These are phyloP conservation scores for Colletotrichum magnum DNA, from an alignment of 2,329 filamentous ascomycete genomes.

Conservation along the genomic window DNA sequence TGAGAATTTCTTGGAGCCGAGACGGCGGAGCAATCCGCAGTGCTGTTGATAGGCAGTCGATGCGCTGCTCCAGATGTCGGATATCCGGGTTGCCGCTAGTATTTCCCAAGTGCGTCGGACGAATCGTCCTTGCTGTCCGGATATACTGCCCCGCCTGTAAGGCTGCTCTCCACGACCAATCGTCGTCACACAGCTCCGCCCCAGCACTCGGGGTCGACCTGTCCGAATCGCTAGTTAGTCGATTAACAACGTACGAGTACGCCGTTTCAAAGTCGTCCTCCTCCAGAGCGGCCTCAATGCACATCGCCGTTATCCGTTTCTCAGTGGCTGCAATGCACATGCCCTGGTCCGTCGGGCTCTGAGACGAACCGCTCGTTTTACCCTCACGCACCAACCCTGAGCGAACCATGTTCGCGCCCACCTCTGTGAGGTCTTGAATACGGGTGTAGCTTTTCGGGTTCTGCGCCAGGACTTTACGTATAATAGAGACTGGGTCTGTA, in stretches of 20 bases:
- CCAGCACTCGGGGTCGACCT: slow-evolving; percentile 44
- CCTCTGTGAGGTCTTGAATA: slow-evolving; percentile 79
- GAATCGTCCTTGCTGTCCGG: slow-evolving; percentile 65
- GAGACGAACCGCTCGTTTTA: slow-evolving; percentile 45
- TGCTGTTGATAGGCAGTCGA: slow-evolving; percentile 83
- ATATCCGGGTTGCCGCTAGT: slow-evolving; percentile 73
- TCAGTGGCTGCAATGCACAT: slow-evolving; percentile 59
- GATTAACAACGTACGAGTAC: slow-evolving; percentile 85
- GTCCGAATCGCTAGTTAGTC: slow-evolving; percentile 63
- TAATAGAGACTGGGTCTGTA: slow-evolving; percentile 79
- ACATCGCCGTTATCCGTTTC: slow-evolving; percentile 82
- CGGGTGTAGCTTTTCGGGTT: slow-evolving; percentile 82
- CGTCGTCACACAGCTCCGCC: slow-evolving; percentile 58
- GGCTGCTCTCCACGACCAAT: slow-evolving; percentile 85
- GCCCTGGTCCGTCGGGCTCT: slow-evolving; percentile 45
- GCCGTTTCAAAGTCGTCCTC: slow-evolving; percentile 90
- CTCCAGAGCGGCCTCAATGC: slow-evolving; percentile 80
- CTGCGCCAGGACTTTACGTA: slow-evolving; percentile 81
- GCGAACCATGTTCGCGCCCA: slow-evolving; percentile 76
- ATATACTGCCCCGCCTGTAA: slow-evolving; percentile 83
- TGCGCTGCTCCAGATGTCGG: slow-evolving; percentile 83
- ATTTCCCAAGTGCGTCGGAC: slow-evolving; percentile 72
- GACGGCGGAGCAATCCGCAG: slow-evolving; percentile 79
- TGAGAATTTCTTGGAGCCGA: slow-evolving; percentile 81
- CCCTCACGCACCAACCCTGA: slow-evolving; percentile 64